These are phyloP conservation scores for Lachnellula arida DNA, from an alignment of 2,329 filamentous ascomycete species.

Conservation along the genomic window DNA sequence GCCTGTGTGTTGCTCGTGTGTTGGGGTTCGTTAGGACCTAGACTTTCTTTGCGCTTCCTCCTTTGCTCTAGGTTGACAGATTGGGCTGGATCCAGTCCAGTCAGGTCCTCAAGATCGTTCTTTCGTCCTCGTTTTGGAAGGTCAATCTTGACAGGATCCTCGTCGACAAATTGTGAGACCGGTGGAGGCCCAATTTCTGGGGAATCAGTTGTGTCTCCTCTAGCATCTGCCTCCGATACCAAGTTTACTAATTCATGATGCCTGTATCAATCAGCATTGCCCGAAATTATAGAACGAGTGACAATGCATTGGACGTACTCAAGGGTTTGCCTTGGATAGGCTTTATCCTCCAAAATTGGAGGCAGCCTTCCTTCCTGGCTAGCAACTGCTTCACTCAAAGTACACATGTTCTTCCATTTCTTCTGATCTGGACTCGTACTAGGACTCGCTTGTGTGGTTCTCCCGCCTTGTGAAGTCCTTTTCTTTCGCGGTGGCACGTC, in stretches of 20 bases:
- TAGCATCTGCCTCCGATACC: conserved; percentile 16
- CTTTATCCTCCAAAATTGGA: conserved; percentile 66
- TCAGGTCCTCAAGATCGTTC: conserved; percentile 16
- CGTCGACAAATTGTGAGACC: conserved; percentile 53
- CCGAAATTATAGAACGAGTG: conserved; percentile 2
- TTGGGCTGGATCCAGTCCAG: conserved; percentile 21
- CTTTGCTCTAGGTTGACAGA: conserved; percentile 33
- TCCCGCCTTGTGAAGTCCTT: conserved; percentile 39
- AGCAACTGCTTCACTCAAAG: conserved; percentile 33
- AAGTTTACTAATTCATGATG: conserved; percentile 28
- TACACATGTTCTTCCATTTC: conserved; percentile 45
- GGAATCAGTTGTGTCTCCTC: conserved; percentile 47
- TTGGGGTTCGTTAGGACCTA: conserved; percentile 15
- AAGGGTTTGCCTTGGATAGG: conserved; percentile 62
- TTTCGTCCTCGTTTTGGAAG: conserved; percentile 35
- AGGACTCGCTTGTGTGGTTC: conserved; percentile 33
- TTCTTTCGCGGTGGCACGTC: conserved; percentile 52
- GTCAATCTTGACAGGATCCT: conserved; percentile 50
- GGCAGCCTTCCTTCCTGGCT: conserved; percentile 45
- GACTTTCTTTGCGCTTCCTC: conserved; percentile 31
- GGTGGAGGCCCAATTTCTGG: conserved; percentile 65
- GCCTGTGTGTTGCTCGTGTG: conserved; percentile 9
- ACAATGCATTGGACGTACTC: conserved; percentile 46
- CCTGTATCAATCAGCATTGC: conserved; percentile 32
- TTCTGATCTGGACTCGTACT: conserved; percentile 45